Conservation (phyloP, 2,329 filamentous ascomycete species). For the Penicillium corylophilum region DNA sequence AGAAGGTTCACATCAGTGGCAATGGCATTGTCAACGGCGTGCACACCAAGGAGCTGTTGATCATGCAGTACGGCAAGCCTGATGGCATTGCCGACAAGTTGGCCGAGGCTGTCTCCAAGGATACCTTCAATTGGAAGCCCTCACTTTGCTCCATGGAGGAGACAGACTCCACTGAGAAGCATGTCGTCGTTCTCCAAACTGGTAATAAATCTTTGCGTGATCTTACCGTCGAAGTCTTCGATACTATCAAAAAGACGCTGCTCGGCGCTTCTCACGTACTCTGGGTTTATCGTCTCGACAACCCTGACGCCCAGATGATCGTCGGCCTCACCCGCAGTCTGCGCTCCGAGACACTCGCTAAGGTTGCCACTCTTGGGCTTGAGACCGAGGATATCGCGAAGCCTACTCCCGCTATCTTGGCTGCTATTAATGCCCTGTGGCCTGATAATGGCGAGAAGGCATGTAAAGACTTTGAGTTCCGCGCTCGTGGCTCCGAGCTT, state of each 20-base stretch:
- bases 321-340: constrained; percentile 27
- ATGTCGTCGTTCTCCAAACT: constrained; percentile 21
- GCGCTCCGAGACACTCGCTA: constrained; percentile 26
- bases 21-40: constrained; percentile 5
- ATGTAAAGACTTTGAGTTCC: constrained; percentile 24
- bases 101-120: constrained; percentile 1
- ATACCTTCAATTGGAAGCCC: constrained; percentile 8
- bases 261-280: constrained; percentile 20
- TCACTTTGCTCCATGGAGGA: constrained; percentile 8
- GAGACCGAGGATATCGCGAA: constrained; percentile 13
- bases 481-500: constrained; percentile 14
- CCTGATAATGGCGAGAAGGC: constrained; percentile 11
- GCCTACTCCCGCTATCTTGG: constrained; percentile 11
- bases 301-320: constrained; percentile 28
- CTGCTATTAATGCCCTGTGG: constrained; percentile 19
- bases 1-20: constrained; percentile 8
- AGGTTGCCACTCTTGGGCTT: constrained; percentile 24
- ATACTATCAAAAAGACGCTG: constrained; percentile 17
- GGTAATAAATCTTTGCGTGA: constrained; percentile 15
- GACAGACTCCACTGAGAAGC: constrained; percentile 11
- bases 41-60: constrained; percentile 11
- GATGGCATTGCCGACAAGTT: constrained; percentile 15
- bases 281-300: constrained; percentile 25
- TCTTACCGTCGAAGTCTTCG: constrained; percentile 11
- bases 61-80: constrained; percentile 15